Percentiles rank a stretch among this genome's conserved stretches.
Conservation (phyloP, 257 asterid genomes). For the Prunella vulgaris region DNA sequence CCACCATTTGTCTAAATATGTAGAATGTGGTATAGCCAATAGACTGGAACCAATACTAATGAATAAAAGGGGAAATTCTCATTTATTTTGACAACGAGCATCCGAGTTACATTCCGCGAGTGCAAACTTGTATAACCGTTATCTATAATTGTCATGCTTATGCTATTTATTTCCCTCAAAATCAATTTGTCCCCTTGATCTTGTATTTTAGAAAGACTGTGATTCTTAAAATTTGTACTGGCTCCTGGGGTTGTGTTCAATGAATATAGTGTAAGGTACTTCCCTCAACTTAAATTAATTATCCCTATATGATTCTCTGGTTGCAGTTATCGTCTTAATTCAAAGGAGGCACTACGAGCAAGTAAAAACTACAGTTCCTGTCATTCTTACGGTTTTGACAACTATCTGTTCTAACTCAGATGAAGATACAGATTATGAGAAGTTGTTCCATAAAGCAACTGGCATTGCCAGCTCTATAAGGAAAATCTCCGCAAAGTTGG, state of each 20-base stretch:
- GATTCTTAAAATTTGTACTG: neutral
- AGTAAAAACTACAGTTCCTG: constrained; percentile 67
- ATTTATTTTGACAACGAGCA: constrained; percentile 10
- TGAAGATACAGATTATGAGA: constrained; percentile 42
- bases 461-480: constrained; percentile 64
- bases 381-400: constrained; percentile 57
- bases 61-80: neutral
- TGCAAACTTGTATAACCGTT: neutral
- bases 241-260: constrained; percentile 5
- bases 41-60: neutral
- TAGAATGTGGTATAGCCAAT: neutral
- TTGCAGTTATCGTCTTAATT: constrained; percentile 56
- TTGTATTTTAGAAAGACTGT: neutral
- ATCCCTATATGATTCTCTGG: constrained; percentile 24
- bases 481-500: constrained; percentile 55
- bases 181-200: neutral
- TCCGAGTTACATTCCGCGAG: neutral
- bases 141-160: neutral
- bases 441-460: constrained; percentile 46
- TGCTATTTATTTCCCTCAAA: neutral
- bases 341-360: constrained; percentile 70
- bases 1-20: neutral
- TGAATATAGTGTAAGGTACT: constrained; percentile 8
- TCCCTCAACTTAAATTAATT: neutral
- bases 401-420: constrained; percentile 34